Evolutionary conservation across 106 monocot genomes (phyloP).

Genomic region (Chionographis japonica): DNA sequence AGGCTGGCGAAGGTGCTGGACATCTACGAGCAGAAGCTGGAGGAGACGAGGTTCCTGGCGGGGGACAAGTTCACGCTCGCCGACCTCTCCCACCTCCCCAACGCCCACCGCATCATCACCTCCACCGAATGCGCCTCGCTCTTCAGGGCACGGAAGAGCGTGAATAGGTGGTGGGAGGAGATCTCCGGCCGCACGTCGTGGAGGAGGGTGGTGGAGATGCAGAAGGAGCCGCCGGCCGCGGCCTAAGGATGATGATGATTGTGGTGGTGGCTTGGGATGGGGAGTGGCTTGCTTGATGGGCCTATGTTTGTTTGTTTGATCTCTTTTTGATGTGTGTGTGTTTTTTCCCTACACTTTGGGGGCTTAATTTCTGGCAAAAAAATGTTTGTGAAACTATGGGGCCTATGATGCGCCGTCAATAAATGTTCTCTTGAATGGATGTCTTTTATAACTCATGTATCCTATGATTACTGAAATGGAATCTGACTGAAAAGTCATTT

Average conservation of each 20-base stretch:
- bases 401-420: too few relatives aligned
- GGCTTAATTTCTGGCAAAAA: too few relatives aligned
- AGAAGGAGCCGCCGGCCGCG: constrained; percentile 16
- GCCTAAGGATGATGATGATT: neutral
- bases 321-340: too few relatives aligned
- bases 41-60: constrained; percentile 36
- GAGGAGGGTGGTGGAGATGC: constrained; percentile 47
- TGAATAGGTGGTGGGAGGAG: constrained; percentile 54
- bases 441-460: too few relatives aligned
- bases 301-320: too few relatives aligned
- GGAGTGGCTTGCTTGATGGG: too few relatives aligned
- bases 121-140: constrained; percentile 8
- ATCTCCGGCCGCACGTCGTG: constrained; percentile 55
- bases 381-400: too few relatives aligned
- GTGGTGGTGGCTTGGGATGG: too few relatives aligned
- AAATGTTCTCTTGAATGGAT: too few relatives aligned
- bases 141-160: constrained; percentile 26
- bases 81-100: constrained; percentile 69
- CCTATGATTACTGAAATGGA: too few relatives aligned
- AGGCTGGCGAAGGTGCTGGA: constrained; percentile 40
- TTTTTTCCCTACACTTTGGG: too few relatives aligned
- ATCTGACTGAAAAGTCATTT: too few relatives aligned
- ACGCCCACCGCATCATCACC: constrained; percentile 35
- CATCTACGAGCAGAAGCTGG: constrained; percentile 48
- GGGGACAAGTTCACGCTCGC: constrained; percentile 52